Base-by-base conservation (phyloP, 805 yeast genomes). In the Metschnikowia lunata region DNA sequence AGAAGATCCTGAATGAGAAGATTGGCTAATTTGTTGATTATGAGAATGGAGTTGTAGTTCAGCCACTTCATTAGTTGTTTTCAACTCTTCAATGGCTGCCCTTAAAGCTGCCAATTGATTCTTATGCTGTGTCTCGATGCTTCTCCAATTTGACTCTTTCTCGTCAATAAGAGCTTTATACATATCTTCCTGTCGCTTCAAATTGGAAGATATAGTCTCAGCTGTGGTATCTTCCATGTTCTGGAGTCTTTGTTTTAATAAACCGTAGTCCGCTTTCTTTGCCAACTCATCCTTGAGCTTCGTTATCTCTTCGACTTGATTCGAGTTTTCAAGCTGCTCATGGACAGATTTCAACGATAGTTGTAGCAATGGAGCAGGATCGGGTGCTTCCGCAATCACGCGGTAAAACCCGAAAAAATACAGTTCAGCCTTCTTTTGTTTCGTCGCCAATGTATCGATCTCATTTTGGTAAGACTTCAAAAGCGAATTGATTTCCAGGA, bases 321-420 rank as follows among this genome's bases (percentile, higher is more conserved):
- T 63, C 3, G 72, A 75, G 7, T 75, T 66, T 41, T 85, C 88
- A 15, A 75, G 69, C 1, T 75, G 69, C 14, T 77, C 75, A 4
- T 74, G 62, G 7, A 84, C 78, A 6, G 87, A 77, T 39, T 82
- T 87, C 26, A 85, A 59, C 1, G 90, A 79, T 32, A 80, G 75
- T 54, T 85, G 85, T 46, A 91, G 66, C 34, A 90, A 63, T 5
- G 96, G 95, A 49, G 76, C 79, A 1, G 98, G 98, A 66, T 91
- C 97, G 0, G 97, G 97, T 0, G 95, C 90, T 61, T 90, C 96
- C 6, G 89, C 87, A 6, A 91, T 67, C 12, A 80, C 71, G 44
- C 87, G 71, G 67, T 91, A 91, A 18, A 87, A 71, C 14, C 82
- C 80, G 60, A 89, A 78, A 57, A 93, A 84, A 28, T 81, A 74